A percentile compares a stretch with the other conserved stretches of the same genome.
phyloP scores from a whole-genome alignment of 2,329 filamentous ascomycete species.

The Alternaria arborescens region DNA sequence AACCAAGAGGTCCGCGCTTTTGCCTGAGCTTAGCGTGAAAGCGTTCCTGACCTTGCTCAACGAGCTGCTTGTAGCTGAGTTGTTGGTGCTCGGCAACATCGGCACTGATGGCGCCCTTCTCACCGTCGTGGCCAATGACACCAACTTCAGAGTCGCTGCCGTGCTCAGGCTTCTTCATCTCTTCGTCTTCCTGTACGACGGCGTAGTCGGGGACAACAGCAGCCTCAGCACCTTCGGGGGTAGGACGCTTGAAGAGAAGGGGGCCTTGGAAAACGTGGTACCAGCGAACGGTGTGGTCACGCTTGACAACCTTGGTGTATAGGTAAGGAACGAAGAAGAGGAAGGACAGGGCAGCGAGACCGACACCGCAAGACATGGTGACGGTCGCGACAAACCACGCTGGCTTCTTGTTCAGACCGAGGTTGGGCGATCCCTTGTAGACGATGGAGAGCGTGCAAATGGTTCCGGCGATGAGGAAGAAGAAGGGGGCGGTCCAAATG shows the following conservation, averaged over 20 bases:
- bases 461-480: slow-evolving; percentile 78
- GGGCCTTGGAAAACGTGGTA: slow-evolving; percentile 71
- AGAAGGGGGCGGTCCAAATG: slow-evolving; percentile 76
- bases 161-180: slow-evolving; percentile 37
- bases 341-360: slow-evolving; percentile 66
- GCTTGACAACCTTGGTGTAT: slow-evolving; percentile 72
- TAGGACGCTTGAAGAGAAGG: slow-evolving; percentile 63
- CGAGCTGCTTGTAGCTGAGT: slow-evolving; percentile 68
- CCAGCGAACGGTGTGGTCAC: slow-evolving; percentile 71
- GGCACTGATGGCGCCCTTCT: slow-evolving; percentile 37
- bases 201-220: slow-evolving; percentile 77
- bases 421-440: slow-evolving; percentile 79
- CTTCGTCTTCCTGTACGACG: slow-evolving; percentile 72
- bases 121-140: slow-evolving; percentile 46
- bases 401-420: slow-evolving; percentile 72
- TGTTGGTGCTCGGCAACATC: slow-evolving; percentile 63
- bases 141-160: slow-evolving; percentile 44
- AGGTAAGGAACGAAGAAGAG: slow-evolving; percentile 79
- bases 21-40: slow-evolving; percentile 71
- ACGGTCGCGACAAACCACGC: slow-evolving; percentile 72
- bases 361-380: slow-evolving; percentile 69
- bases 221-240: slow-evolving; percentile 61
- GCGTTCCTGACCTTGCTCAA: slow-evolving; percentile 64
- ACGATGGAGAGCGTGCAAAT: slow-evolving; percentile 80
- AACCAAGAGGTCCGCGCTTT: slow-evolving; percentile 74